Base-by-base conservation (phyloP, 2,329 filamentous ascomycete species). In the Cercospora canescens region DNA sequence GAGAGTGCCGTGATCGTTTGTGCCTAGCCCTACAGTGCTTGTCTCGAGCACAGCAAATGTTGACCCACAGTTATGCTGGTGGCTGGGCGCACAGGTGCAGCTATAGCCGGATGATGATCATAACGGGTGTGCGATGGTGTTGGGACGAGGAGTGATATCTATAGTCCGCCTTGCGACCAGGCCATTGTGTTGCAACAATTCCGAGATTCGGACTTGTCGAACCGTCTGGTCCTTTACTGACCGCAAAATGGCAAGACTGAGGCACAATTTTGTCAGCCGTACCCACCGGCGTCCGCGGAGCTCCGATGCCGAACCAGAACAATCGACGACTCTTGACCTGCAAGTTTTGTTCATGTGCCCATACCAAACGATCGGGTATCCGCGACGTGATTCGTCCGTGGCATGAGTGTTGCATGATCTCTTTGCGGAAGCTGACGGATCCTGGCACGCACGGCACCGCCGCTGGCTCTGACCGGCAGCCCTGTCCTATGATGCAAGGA, bases 371-470 rank as follows among this genome's bases (percentile, higher is more conserved):
- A 63, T 57, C 45, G 59, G 12, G 26, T n/a, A n/a, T 41, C 9
- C 52, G 39, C 18, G 26, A 14, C 35, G 2, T 56, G 50, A 57
- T 58, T 34, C 34, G 50, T 37, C 28, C 21, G 16, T 30, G 45
- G 48, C 24, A 24, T 60, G 60, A 45, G 39, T 34, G n/a, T 56
- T 57, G 50, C 61, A 45, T 35, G 52, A 30, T 48, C 50, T 63
- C 35, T 56, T 56, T 50, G 37, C 35, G 61, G 61, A 63, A 57
- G 61, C 52, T 63, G 61, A 63, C 61, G 61, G 52, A 58, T 57
- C 37, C 35, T 26, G 60, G 14, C 50, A 48, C 50, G 35, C n/a
- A 30, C 28, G 52, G 32, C 16, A 35, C 21, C 32, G 26, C 54
- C 30, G 35, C 34, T 63, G 52, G 30, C 24, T 34, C 35, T 63